Conservation (phyloP, 805 yeast species). For the Saccharomycopsis fodiens region DNA sequence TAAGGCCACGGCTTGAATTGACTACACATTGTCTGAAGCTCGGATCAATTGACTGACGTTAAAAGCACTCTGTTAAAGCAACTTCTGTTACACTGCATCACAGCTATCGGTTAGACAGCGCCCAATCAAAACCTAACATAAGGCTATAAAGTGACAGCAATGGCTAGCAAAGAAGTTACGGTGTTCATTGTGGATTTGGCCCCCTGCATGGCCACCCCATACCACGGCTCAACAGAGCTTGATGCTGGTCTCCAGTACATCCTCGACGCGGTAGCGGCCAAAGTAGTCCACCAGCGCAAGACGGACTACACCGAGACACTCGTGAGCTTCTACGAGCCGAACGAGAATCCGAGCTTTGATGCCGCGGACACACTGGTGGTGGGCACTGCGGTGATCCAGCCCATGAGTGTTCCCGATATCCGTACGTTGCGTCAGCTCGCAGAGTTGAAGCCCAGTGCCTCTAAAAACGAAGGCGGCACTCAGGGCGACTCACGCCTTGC, state of each 20-base stretch:
- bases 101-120: too few species aligned
- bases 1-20: too few species aligned
- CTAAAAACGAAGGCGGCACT: not conserved
- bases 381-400: not conserved
- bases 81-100: too few species aligned
- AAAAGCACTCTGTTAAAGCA: too few species aligned
- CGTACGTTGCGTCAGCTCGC: not conserved
- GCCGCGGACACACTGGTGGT: conserved; percentile 13
- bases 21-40: too few species aligned
- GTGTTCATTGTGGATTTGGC: conserved; percentile 45
- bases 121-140: too few species aligned
- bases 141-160: too few species aligned
- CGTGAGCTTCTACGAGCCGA: not conserved
- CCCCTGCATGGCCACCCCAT: conserved; percentile 30
- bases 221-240: conserved; percentile 28
- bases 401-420: not conserved
- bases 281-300: conserved; percentile 28
- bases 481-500: not conserved
- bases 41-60: too few species aligned
- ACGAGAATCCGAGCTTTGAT: conserved; percentile 6
- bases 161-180: conserved; percentile 27
- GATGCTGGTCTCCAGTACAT: conserved; percentile 35
- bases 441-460: not conserved
- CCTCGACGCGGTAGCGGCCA: conserved; percentile 30
- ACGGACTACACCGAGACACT: conserved; percentile 30